phyloP scores from a whole-genome alignment of 495 filamentous ascomycete species.

The Neurospora tetraspora region DNA sequence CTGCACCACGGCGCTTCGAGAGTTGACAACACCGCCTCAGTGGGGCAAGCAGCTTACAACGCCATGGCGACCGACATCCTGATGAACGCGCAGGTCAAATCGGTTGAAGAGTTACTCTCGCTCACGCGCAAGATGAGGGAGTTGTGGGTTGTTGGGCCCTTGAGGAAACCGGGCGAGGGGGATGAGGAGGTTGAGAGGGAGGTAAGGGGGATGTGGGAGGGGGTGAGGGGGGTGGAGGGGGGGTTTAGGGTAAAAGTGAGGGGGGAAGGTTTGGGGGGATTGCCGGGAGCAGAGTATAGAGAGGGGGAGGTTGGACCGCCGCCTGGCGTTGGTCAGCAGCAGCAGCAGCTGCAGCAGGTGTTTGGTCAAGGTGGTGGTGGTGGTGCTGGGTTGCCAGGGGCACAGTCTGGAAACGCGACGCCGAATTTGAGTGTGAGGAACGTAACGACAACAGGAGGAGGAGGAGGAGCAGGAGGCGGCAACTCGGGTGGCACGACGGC shows the following conservation, averaged over 20 bases:
- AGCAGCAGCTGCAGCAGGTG: not conserved
- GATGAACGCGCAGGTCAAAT: constrained; percentile 19
- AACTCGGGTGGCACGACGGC: not conserved
- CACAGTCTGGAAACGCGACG: not conserved
- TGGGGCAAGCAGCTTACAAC: constrained; percentile 27
- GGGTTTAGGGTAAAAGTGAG: not conserved
- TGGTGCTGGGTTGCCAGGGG: not conserved
- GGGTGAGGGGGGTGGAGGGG: not conserved
- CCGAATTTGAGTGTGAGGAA: not conserved
- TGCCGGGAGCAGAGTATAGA: not conserved
- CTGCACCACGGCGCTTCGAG: constrained; percentile 21
- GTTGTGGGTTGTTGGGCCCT: constrained; percentile 33
- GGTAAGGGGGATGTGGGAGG: constrained; percentile 12
- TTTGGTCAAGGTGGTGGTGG: not conserved
- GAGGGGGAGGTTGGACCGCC: not conserved
- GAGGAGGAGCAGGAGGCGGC: not conserved
- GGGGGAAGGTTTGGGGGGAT: too few relatives aligned
- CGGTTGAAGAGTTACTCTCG: constrained; percentile 24
- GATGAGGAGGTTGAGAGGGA: constrained; percentile 19
- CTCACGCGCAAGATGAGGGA: constrained; percentile 33
- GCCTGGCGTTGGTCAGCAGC: not conserved
- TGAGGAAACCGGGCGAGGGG: constrained; percentile 25
- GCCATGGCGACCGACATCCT: constrained; percentile 28
- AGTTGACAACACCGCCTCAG: constrained; percentile 15
- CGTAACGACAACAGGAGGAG: not conserved